Evolutionary conservation across 345 rosid genomes (phyloP).

Genomic region (Psidium friedrichsthalianum): DNA sequence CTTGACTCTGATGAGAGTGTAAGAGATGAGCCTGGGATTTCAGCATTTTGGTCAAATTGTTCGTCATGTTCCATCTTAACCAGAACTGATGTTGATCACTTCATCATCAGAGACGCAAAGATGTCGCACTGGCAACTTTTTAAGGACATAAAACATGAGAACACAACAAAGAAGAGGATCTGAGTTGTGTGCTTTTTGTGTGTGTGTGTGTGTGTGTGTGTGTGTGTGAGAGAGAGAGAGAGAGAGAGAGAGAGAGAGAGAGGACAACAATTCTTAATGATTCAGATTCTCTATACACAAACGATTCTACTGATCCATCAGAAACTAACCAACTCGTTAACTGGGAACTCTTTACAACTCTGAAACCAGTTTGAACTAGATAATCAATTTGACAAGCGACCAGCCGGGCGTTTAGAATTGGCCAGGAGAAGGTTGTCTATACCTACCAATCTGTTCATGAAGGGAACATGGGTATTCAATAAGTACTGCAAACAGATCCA

Average conservation of each 20-base stretch:
- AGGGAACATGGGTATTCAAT: slow-evolving; percentile 28
- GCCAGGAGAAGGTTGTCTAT: slow-evolving; percentile 46
- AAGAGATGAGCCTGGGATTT: background rate
- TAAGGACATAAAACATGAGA: background rate
- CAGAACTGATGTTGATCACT: background rate
- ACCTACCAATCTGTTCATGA: slow-evolving; percentile 46
- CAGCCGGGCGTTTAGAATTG: slow-evolving; percentile 56
- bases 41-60: background rate
- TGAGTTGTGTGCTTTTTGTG: no score
- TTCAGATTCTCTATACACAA: background rate
- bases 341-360: background rate
- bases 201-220: no score
- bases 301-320: background rate
- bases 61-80: background rate
- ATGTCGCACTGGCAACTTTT: background rate
- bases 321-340: background rate
- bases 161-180: background rate
- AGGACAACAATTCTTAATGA: background rate
- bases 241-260: no score
- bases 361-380: background rate
- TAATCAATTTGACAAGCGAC: slow-evolving; percentile 37
- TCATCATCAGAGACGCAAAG: background rate
- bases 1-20: background rate
- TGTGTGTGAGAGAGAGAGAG: no score
- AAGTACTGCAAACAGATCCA: slow-evolving; percentile 35